Evolutionary conservation across 306 rosid species (phyloP).

Genomic region (Dalbergia oliveri): DNA sequence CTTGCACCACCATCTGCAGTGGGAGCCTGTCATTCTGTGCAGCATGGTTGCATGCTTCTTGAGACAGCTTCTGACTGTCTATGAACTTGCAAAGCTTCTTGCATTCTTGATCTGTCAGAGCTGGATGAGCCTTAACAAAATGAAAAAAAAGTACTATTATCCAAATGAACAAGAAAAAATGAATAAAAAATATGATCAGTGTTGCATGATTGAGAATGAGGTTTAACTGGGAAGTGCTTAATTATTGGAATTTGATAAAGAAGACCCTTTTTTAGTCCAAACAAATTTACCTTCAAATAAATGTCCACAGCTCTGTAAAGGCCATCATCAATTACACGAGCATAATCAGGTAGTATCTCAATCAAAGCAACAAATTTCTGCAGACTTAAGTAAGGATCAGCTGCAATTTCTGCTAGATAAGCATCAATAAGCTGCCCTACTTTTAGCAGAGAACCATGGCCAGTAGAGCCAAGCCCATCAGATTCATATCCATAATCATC

Average conservation of each 20-base stretch:
- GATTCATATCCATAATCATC: constrained; percentile 88
- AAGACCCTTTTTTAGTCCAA: constrained; percentile 6
- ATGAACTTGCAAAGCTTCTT: constrained; percentile 79
- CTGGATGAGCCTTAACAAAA: constrained; percentile 69
- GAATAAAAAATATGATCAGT: background rate
- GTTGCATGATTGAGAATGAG: constrained; percentile 29
- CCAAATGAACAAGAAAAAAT: constrained; percentile 15
- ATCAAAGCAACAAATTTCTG: constrained; percentile 68
- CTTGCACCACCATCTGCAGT: constrained; percentile 77
- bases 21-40: constrained; percentile 88
- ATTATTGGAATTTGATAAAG: constrained; percentile 1
- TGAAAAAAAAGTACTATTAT: background rate
- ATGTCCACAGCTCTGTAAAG: constrained; percentile 86
- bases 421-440: constrained; percentile 86
- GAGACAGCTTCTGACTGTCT: constrained; percentile 88
- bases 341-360: constrained; percentile 88
- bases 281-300: constrained; percentile 73
- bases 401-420: constrained; percentile 90
- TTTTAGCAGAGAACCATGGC: constrained; percentile 76
- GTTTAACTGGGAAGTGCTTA: constrained; percentile 20
- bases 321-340: constrained; percentile 89
- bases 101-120: constrained; percentile 76
- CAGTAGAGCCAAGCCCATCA: constrained; percentile 63
- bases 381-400: constrained; percentile 73
- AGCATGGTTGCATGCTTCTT: constrained; percentile 93